These are phyloP conservation scores for Pisolithus tinctorius DNA, from an alignment of 768 basidiomycete genomes.

Conservation along the genomic window DNA sequence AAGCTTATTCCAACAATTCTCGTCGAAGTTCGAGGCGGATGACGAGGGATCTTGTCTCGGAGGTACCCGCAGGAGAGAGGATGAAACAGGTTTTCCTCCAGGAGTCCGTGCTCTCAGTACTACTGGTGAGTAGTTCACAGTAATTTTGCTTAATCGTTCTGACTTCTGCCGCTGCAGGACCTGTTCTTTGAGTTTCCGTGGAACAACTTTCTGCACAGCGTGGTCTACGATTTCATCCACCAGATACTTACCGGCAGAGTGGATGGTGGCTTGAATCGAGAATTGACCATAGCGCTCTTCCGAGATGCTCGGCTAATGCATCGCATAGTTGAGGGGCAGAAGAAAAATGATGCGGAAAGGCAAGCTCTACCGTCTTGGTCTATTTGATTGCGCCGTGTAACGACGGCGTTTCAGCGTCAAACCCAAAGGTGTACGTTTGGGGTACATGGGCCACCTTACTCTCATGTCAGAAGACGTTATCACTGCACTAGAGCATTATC, in stretches of 20 bases:
- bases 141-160: background rate
- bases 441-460: slow-evolving; percentile 96
- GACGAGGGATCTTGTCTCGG: slow-evolving; percentile 26
- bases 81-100: slow-evolving; percentile 78
- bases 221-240: slow-evolving; percentile 93
- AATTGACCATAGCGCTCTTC: slow-evolving; percentile 79
- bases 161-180: slow-evolving; percentile 44
- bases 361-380: slow-evolving; percentile 25
- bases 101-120: slow-evolving; percentile 60
- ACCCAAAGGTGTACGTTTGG: slow-evolving; percentile 73
- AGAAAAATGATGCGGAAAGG: slow-evolving; percentile 71
- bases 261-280: slow-evolving; percentile 76
- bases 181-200: slow-evolving; percentile 94
- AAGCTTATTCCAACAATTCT: slow-evolving; percentile 38
- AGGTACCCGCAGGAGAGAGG: slow-evolving; percentile 64
- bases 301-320: slow-evolving; percentile 79
- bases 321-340: slow-evolving; percentile 83
- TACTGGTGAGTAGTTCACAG: slow-evolving; percentile 54
- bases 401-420: slow-evolving; percentile 40
- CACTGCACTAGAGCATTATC: slow-evolving; percentile 82
- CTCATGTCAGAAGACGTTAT: slow-evolving; percentile 95
- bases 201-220: slow-evolving; percentile 97
- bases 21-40: slow-evolving; percentile 51
- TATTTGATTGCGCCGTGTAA: slow-evolving; percentile 5
- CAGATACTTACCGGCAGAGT: slow-evolving; percentile 89